phyloP scores from a whole-genome alignment of 495 filamentous ascomycete genomes.

The Pyrenula aspistea region DNA sequence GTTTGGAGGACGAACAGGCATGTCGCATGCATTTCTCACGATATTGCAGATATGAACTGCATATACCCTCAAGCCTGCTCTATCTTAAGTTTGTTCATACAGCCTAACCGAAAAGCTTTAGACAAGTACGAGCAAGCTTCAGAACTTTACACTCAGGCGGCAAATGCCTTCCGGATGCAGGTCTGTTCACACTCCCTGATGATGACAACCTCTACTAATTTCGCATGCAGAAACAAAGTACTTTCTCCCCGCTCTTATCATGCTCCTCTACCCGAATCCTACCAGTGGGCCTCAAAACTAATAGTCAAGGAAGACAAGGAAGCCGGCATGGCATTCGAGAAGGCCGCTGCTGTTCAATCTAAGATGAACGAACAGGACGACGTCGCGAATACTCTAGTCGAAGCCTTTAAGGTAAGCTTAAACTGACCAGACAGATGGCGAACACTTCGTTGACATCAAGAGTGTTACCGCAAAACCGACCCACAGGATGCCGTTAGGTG shows the following conservation, averaged over 20 bases:
- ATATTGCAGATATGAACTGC: too few relatives aligned
- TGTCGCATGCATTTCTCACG: too few relatives aligned
- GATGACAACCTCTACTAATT: too few relatives aligned
- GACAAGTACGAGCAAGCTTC: conserved; percentile 81
- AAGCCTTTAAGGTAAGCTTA: conserved; percentile 76
- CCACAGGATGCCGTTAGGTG: conserved; percentile 69
- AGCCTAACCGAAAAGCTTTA: too few relatives aligned
- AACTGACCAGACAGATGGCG: too few relatives aligned
- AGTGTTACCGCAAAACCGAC: conserved; percentile 71
- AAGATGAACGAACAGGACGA: conserved; percentile 80
- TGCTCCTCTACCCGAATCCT: background rate
- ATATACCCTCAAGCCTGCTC: too few relatives aligned
- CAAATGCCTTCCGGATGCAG: conserved; percentile 70
- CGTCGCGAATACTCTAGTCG: conserved; percentile 64
- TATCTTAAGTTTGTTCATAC: too few relatives aligned
- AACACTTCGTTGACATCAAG: too few relatives aligned
- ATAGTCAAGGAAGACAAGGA: conserved; percentile 48
- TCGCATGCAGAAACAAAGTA: background rate
- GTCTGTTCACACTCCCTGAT: conserved; percentile 26
- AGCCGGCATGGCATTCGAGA: conserved; percentile 69
- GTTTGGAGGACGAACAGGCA: conserved; percentile 62
- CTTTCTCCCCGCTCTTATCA: background rate
- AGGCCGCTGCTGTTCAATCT: conserved; percentile 62
- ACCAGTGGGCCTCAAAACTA: background rate
- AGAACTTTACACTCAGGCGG: conserved; percentile 69